phyloP scores from a whole-genome alignment of 2,329 filamentous ascomycete species.

The Didymella glomerata region DNA sequence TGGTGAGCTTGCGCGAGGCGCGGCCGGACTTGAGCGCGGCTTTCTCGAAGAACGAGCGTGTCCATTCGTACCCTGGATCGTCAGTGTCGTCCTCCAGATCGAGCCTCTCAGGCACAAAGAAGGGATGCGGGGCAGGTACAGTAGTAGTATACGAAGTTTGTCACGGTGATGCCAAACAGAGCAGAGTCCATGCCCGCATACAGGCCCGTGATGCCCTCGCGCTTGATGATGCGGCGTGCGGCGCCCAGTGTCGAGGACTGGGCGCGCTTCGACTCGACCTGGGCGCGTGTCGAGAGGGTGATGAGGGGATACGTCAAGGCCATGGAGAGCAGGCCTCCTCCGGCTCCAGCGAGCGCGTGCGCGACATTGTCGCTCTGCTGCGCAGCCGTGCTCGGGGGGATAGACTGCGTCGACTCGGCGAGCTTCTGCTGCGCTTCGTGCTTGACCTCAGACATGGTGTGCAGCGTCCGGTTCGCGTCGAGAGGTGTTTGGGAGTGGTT shows the following conservation, averaged over 20 bases:
- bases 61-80: slow-evolving; percentile 86
- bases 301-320: slow-evolving; percentile 94
- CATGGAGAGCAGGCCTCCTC: slow-evolving; percentile 95
- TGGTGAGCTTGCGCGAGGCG: slow-evolving; percentile 82
- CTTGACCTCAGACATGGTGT: slow-evolving; percentile 42
- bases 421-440: slow-evolving; percentile 47
- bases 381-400: slow-evolving; percentile 67
- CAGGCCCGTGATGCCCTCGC: slow-evolving; percentile 87
- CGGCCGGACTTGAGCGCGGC: slow-evolving; percentile 78
- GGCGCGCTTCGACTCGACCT: slow-evolving; percentile 95
- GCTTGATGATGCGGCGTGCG: slow-evolving; percentile 84
- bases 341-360: slow-evolving; percentile 90
- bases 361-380: slow-evolving; percentile 97
- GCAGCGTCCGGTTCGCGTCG: slow-evolving; percentile 4
- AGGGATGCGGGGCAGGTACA: slow-evolving; percentile 58
- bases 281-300: slow-evolving; percentile 94
- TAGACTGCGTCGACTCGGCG: slow-evolving; percentile 43
- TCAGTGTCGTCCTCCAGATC: slow-evolving; percentile 8
- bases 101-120: neutral
- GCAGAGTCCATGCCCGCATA: slow-evolving; percentile 95
- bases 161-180: slow-evolving; percentile 96
- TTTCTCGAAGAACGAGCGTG: slow-evolving; percentile 81
- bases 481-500: neutral
- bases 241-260: slow-evolving; percentile 85
- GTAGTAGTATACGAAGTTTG: slow-evolving; percentile 99